A percentile compares a stretch with the other conserved stretches of the same genome.
These are phyloP conservation scores for Pulveroboletus sp. DNA, from an alignment of 768 basidiomycete genomes.

Conservation along the genomic window DNA sequence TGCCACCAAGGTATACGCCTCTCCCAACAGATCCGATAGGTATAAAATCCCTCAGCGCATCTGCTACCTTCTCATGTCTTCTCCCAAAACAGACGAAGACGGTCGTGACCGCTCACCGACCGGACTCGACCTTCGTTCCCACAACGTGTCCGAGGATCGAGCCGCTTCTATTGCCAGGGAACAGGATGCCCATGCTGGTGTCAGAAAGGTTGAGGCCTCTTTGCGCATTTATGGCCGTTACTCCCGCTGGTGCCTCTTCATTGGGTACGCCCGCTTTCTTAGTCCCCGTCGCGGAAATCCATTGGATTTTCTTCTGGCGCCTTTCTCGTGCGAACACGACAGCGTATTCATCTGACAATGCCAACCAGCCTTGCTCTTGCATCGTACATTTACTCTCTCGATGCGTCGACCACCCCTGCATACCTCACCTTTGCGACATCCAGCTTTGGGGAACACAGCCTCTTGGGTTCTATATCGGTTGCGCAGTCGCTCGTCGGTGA, in stretches of 20 bases:
- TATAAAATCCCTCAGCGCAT: not conserved
- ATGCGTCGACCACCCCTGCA: constrained; percentile 63
- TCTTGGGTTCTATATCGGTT: constrained; percentile 53
- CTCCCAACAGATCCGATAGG: constrained; percentile 16
- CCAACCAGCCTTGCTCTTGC: constrained; percentile 53
- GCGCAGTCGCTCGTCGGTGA: constrained; percentile 55
- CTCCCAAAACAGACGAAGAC: constrained; percentile 3
- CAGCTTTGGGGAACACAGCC: constrained; percentile 49
- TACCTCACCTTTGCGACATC: constrained; percentile 61
- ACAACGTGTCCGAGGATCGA: not conserved
- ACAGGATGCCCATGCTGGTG: constrained; percentile 37
- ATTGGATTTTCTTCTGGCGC: no score
- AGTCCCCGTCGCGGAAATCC: not conserved
- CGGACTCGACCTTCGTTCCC: no score
- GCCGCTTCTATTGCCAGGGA: not conserved
- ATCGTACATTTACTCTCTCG: constrained; percentile 76
- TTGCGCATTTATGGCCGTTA: constrained; percentile 51
- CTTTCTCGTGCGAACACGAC: no score
- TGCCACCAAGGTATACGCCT: constrained; percentile 16
- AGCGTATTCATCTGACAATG: not conserved
- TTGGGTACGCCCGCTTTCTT: constrained; percentile 39
- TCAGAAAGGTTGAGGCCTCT: constrained; percentile 48
- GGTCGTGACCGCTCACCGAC: not conserved
- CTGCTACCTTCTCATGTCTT: not conserved
- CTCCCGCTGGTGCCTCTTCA: constrained; percentile 58